phyloP scores from a whole-genome alignment of 2,329 filamentous ascomycete species.

The Ophiostoma ulmi region DNA sequence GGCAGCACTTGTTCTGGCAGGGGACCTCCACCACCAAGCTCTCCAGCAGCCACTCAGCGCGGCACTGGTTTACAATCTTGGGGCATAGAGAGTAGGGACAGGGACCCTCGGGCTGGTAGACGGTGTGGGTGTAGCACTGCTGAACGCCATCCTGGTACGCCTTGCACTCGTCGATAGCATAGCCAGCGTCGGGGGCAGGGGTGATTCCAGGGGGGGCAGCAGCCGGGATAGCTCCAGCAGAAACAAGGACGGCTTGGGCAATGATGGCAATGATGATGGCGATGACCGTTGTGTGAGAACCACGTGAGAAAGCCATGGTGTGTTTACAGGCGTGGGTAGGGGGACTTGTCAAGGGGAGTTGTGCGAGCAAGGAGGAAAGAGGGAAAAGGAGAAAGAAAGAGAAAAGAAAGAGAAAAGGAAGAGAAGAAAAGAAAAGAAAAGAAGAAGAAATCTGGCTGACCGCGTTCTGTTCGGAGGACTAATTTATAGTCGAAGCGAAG shows the following conservation, averaged over 20 bases:
- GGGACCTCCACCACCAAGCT: neutral
- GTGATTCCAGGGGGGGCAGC: neutral
- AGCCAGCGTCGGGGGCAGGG: neutral
- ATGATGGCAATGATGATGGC: neutral
- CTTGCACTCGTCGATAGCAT: neutral
- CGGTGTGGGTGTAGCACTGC: constrained; percentile 9
- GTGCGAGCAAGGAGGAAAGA: neutral
- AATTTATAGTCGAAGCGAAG: too few relatives aligned
- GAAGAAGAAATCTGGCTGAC: too few relatives aligned
- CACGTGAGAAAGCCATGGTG: neutral
- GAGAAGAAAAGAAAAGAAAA: neutral
- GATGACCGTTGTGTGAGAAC: neutral
- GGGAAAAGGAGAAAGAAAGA: neutral
- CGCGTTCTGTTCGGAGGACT: too few relatives aligned
- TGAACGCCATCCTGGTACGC: neutral
- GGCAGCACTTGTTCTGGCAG: constrained; percentile 6
- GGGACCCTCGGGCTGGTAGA: neutral
- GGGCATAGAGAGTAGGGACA: neutral
- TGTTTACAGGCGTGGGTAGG: neutral
- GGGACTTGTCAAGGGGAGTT: neutral
- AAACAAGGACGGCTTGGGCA: neutral
- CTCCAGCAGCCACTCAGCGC: constrained; percentile 4
- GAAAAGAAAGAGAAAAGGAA: neutral
- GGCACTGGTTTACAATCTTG: neutral
- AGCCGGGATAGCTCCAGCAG: neutral